These are phyloP conservation scores for Juglanconis sp. DNA, from an alignment of 2,329 filamentous ascomycete genomes.

Conservation along the genomic window DNA sequence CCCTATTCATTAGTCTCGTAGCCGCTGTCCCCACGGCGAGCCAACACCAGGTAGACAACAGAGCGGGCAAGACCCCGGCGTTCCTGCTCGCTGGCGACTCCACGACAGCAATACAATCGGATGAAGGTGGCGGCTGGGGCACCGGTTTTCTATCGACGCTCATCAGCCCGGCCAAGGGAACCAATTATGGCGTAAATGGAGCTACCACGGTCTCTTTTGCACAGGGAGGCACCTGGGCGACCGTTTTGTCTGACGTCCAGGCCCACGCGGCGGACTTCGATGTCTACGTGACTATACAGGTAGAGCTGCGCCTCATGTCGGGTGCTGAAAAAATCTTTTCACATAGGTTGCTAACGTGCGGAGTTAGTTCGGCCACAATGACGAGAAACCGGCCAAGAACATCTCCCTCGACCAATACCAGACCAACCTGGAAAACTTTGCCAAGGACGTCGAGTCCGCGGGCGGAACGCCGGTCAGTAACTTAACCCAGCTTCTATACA, in stretches of 20 bases:
- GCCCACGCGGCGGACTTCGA: constrained; percentile 30
- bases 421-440: constrained; percentile 46
- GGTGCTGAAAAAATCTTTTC: too few species aligned
- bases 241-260: constrained; percentile 41
- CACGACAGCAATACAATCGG: constrained; percentile 40
- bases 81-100: constrained; percentile 51
- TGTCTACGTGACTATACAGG: constrained; percentile 53
- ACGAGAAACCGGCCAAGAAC: constrained; percentile 48
- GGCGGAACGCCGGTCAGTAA: constrained; percentile 41
- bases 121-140: constrained; percentile 50
- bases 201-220: constrained; percentile 55
- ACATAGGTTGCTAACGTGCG: not conserved
- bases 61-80: constrained; percentile 27
- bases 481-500: not conserved
- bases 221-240: constrained; percentile 48
- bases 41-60: too few species aligned
- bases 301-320: constrained; percentile 15
- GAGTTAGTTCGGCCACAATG: constrained; percentile 58
- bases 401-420: constrained; percentile 47
- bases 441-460: constrained; percentile 37
- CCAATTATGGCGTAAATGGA: constrained; percentile 55
- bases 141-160: constrained; percentile 54
- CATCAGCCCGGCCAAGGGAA: constrained; percentile 43
- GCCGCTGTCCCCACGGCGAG: too few species aligned
- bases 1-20: too few species aligned